Conservation (phyloP, 805 yeast species). For the Saccharomyces mikatae region DNA sequence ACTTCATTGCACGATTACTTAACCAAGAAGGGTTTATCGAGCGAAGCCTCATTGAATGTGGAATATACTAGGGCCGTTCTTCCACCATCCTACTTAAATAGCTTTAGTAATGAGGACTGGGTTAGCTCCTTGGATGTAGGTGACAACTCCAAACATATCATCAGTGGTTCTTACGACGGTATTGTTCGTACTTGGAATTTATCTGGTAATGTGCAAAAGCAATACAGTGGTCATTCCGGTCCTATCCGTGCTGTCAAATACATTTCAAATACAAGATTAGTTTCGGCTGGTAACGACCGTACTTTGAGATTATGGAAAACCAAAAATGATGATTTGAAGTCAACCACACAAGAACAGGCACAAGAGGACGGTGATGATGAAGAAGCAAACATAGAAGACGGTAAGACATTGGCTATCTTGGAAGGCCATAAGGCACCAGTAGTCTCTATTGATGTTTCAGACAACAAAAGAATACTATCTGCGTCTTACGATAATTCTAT, state of each 20-base stretch:
- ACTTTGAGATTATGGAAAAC: slow-evolving; percentile 84
- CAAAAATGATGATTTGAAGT: slow-evolving; percentile 30
- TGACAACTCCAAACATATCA: slow-evolving; percentile 39
- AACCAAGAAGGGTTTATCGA: slow-evolving; percentile 65
- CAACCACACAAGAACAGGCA: background rate
- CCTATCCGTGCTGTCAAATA: slow-evolving; percentile 78
- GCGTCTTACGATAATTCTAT: slow-evolving; percentile 75
- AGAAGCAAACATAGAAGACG: slow-evolving; percentile 48
- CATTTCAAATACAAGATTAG: slow-evolving; percentile 65
- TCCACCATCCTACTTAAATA: slow-evolving; percentile 88
- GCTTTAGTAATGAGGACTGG: slow-evolving; percentile 94
- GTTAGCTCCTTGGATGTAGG: slow-evolving; percentile 55
- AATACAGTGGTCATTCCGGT: slow-evolving; percentile 81
- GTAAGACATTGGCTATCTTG: slow-evolving; percentile 73
- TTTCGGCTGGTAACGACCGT: slow-evolving; percentile 84
- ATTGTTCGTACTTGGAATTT: slow-evolving; percentile 81
- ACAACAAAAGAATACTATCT: slow-evolving; percentile 60
- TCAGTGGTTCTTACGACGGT: slow-evolving; percentile 92
- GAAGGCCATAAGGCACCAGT: slow-evolving; percentile 89
- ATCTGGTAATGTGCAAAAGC: slow-evolving; percentile 72
- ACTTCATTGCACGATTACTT: slow-evolving; percentile 75
- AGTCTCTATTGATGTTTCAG: slow-evolving; percentile 59
- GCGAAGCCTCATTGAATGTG: slow-evolving; percentile 67
- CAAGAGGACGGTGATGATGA: slow-evolving; percentile 32
- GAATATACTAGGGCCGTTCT: slow-evolving; percentile 89